phyloP scores from a whole-genome alignment of 192 early-diverging fungal species.

The Lunasporangiospora selenospora region DNA sequence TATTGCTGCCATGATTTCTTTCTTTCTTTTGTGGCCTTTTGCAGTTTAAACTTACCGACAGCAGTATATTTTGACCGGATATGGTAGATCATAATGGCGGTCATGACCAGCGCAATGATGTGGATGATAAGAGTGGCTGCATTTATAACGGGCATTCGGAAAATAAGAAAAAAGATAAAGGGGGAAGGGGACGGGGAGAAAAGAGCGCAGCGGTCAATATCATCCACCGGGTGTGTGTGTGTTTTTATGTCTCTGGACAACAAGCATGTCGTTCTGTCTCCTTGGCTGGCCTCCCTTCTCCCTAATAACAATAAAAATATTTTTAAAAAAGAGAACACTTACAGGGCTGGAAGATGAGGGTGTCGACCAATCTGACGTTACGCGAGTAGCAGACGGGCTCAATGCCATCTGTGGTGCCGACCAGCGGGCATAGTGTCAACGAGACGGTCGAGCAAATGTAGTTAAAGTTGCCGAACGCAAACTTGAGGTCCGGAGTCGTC shows the following conservation, averaged over 20 bases:
- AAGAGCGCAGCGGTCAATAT: too few relatives aligned
- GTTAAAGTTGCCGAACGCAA: slow-evolving; percentile 73
- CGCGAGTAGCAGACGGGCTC: slow-evolving; percentile 93
- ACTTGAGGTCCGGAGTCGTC: slow-evolving; percentile 17
- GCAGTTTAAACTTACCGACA: slow-evolving; percentile 85
- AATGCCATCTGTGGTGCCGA: slow-evolving; percentile 73
- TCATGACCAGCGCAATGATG: slow-evolving; percentile 93
- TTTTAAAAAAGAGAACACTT: slow-evolving; percentile 17
- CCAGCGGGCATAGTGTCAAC: slow-evolving; percentile 88
- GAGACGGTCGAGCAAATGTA: slow-evolving; percentile 86
- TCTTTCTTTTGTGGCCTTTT: too few relatives aligned
- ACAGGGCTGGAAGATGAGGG: slow-evolving; percentile 91
- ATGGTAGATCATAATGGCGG: slow-evolving; percentile 98
- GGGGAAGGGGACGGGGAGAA: too few relatives aligned
- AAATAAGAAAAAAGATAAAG: too few relatives aligned
- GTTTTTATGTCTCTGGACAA: too few relatives aligned
- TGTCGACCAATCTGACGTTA: slow-evolving; percentile 85
- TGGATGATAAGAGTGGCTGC: slow-evolving; percentile 93
- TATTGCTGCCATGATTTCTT: too few relatives aligned
- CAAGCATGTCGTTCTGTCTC: too few relatives aligned
- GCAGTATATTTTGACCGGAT: slow-evolving; percentile 98
- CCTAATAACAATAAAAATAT: too few relatives aligned
- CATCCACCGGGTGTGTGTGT: too few relatives aligned
- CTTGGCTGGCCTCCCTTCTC: too few relatives aligned
- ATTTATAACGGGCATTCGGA: neutral